These are phyloP conservation scores for Ilyonectria robusta DNA, from an alignment of 2,329 filamentous ascomycete genomes.

Conservation along the genomic window DNA sequence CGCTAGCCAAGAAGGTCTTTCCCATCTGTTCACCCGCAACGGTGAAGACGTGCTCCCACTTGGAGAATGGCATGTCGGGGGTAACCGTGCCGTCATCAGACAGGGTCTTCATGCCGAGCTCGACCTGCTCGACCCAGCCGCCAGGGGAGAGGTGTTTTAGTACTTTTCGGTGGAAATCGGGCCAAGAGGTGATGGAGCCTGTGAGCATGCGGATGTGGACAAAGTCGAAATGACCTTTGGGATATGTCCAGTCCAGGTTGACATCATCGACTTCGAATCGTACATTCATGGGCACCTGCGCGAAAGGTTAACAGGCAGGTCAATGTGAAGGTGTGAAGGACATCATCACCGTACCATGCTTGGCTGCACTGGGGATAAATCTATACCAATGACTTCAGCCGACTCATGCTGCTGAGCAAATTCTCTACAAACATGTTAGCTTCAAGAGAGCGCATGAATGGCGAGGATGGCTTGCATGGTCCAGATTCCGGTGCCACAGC, in stretches of 20 bases:
- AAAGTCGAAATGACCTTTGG: constrained; percentile 22
- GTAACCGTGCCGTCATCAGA: constrained; percentile 44
- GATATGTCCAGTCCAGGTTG: constrained; percentile 23
- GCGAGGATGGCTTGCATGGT: constrained; percentile 7
- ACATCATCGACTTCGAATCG: constrained; percentile 22
- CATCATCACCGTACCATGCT: not conserved
- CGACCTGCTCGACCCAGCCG: not conserved
- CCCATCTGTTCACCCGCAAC: constrained; percentile 29
- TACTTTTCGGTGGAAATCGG: not conserved
- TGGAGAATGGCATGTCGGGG: constrained; percentile 28
- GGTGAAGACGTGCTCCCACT: constrained; percentile 36
- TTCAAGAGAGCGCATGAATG: not conserved
- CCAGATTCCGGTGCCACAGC: constrained; percentile 15
- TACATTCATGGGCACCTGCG: not conserved
- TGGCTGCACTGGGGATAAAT: constrained; percentile 9
- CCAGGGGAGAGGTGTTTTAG: not conserved
- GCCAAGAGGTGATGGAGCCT: not conserved
- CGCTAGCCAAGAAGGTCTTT: constrained; percentile 29
- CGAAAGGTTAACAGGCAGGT: not conserved
- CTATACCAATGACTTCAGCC: constrained; percentile 10
- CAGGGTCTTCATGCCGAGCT: constrained; percentile 8
- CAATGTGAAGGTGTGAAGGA: not conserved
- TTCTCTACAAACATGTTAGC: not conserved
- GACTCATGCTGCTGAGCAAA: constrained; percentile 18
- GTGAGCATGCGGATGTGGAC: constrained; percentile 9